These are phyloP conservation scores for Mucor sp. DNA, from an alignment of 371 early-diverging fungal genomes.

Conservation along the genomic window DNA sequence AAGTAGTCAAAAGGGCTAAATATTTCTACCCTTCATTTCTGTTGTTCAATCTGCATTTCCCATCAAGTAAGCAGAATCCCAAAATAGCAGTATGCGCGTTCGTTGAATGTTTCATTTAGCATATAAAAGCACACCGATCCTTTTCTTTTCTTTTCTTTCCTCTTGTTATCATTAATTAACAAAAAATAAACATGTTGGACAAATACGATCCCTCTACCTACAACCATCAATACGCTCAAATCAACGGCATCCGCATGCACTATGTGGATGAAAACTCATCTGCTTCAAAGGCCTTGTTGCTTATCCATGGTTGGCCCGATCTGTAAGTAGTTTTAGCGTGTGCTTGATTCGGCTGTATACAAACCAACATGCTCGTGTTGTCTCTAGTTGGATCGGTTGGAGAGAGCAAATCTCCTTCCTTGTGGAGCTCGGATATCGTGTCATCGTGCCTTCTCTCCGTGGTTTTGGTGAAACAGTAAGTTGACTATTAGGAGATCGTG, in stretches of 20 bases:
- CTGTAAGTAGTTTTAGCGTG: slow-evolving; percentile 27
- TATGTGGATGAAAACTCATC: slow-evolving; percentile 72
- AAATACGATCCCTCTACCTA: slow-evolving; percentile 45
- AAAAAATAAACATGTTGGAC: slow-evolving; percentile 25
- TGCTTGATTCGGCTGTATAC: not conserved
- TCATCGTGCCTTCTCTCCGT: slow-evolving; percentile 67
- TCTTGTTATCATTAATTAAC: no score
- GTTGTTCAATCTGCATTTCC: not conserved
- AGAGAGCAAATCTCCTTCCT: slow-evolving; percentile 72
- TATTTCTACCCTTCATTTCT: not conserved
- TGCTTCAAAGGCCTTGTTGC: slow-evolving; percentile 49
- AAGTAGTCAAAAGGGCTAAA: not conserved
- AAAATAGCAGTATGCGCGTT: not conserved
- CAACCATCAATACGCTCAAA: slow-evolving; percentile 37
- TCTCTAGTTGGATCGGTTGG: slow-evolving; percentile 66
- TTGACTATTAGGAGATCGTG: no score
- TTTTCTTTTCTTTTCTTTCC: not conserved
- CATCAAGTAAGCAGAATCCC: slow-evolving; percentile 3
- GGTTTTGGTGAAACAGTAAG: slow-evolving; percentile 75
- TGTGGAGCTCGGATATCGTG: slow-evolving; percentile 68
- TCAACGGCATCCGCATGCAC: slow-evolving; percentile 56
- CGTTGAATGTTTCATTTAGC: not conserved
- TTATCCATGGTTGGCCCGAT: slow-evolving; percentile 79
- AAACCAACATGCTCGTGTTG: not conserved
- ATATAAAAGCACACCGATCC: not conserved